These are phyloP conservation scores for Trichophyton benhamiae DNA, from an alignment of 2,329 filamentous ascomycete genomes.

Conservation along the genomic window DNA sequence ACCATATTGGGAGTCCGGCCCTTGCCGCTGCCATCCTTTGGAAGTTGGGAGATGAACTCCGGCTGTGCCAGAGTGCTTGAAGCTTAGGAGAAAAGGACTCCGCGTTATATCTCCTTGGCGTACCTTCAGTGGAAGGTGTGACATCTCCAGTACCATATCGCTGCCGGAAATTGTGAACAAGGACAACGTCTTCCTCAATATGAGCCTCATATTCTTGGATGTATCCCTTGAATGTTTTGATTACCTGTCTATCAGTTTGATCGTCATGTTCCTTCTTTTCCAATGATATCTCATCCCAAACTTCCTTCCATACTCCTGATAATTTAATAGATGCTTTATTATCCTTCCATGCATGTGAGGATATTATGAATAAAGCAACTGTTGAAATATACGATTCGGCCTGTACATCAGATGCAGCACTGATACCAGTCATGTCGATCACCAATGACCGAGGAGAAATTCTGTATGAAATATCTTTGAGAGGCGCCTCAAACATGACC, in stretches of 20 bases:
- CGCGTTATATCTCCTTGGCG: background rate
- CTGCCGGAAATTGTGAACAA: constrained; percentile 61
- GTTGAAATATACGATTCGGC: constrained; percentile 82
- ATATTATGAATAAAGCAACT: constrained; percentile 67
- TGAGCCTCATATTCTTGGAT: constrained; percentile 26
- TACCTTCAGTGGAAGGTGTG: background rate
- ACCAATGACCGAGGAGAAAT: constrained; percentile 39
- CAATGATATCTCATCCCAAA: constrained; percentile 69
- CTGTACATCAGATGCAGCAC: constrained; percentile 63
- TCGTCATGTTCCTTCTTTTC: constrained; percentile 59
- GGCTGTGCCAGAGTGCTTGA: constrained; percentile 41
- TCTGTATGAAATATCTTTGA: constrained; percentile 32
- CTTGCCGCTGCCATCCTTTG: constrained; percentile 68
- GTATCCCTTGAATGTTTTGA: constrained; percentile 49
- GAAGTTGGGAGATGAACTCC: constrained; percentile 45
- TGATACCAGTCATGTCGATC: constrained; percentile 62
- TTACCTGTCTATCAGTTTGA: constrained; percentile 52
- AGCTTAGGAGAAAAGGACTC: constrained; percentile 1
- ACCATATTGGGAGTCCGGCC: constrained; percentile 78
- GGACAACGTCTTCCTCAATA: constrained; percentile 60
- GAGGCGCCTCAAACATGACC: constrained; percentile 30
- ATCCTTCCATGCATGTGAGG: constrained; percentile 64
- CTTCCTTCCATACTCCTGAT: constrained; percentile 67
- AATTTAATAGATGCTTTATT: constrained; percentile 73
- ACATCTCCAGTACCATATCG: constrained; percentile 22